These are phyloP conservation scores for Daldinia vernicosa DNA, from an alignment of 495 filamentous ascomycete species.

Conservation along the genomic window DNA sequence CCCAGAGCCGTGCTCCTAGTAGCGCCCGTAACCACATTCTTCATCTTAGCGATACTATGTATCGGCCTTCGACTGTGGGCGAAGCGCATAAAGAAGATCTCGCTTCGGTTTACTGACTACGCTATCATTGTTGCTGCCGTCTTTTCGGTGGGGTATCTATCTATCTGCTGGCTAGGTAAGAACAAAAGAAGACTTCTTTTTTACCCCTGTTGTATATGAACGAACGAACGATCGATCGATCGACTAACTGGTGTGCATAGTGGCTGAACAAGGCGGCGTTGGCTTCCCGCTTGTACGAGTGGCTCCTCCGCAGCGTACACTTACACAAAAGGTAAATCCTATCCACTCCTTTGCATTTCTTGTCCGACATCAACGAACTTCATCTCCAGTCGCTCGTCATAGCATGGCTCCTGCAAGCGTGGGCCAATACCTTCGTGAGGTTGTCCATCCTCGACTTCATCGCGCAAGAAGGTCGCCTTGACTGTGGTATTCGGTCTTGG, in stretches of 20 bases:
- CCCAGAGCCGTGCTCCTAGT: background rate
- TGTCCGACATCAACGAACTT: background rate
- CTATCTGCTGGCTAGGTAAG: slow-evolving; percentile 1
- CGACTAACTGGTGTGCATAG: background rate
- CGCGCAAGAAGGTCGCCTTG: background rate
- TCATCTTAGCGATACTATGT: background rate
- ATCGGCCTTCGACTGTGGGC: slow-evolving; percentile 6
- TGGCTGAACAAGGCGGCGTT: background rate
- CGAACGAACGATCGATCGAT: background rate
- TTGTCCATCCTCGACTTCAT: background rate
- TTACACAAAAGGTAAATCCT: slow-evolving; percentile 1
- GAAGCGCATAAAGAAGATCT: slow-evolving; percentile 6
- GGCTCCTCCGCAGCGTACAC: background rate
- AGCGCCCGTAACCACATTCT: background rate
- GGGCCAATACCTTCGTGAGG: background rate
- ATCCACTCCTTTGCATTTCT: background rate
- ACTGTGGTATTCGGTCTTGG: background rate
- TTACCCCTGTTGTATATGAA: background rate
- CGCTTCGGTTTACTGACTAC: background rate
- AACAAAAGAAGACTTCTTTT: background rate
- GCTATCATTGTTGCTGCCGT: background rate
- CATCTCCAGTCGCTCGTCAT: background rate
- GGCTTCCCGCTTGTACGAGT: background rate
- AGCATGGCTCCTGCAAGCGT: background rate
- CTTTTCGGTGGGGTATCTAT: background rate